Evolutionary conservation across 2,329 filamentous ascomycete species (phyloP).

Genomic region (Beauveria varroae): DNA sequence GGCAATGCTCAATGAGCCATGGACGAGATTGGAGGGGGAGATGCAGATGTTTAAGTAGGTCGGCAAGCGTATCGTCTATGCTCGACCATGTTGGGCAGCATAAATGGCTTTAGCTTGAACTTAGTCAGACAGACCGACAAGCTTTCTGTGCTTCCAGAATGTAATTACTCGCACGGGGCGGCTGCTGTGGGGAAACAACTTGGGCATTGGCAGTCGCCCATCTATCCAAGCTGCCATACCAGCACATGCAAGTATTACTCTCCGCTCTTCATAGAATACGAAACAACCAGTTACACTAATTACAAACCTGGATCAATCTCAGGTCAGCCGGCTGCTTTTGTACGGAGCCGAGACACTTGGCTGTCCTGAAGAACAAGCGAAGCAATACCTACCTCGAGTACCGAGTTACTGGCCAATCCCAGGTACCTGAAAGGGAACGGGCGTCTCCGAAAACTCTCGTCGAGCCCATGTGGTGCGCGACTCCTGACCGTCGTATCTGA

Average conservation of each 20-base stretch:
- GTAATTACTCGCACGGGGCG: too few relatives aligned
- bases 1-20: neutral
- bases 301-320: neutral
- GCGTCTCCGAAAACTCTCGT: neutral
- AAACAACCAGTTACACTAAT: neutral
- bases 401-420: too few relatives aligned
- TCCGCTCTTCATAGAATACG: neutral
- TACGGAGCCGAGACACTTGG: neutral
- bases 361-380: too few relatives aligned
- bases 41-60: neutral
- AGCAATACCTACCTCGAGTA: too few relatives aligned
- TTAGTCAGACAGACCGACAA: conserved; percentile 1
- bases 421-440: neutral
- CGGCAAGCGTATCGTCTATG: neutral
- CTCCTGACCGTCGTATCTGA: neutral
- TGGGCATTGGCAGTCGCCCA: neutral
- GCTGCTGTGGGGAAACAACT: neutral
- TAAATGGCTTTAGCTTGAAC: neutral
- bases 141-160: neutral
- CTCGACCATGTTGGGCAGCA: neutral
- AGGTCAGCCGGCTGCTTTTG: neutral
- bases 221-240: neutral
- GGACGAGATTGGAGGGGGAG: neutral
- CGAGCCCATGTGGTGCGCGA: neutral
- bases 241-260: neutral